Conservation (phyloP, 2,329 filamentous ascomycete genomes). For the Penicillium vulpinum region DNA sequence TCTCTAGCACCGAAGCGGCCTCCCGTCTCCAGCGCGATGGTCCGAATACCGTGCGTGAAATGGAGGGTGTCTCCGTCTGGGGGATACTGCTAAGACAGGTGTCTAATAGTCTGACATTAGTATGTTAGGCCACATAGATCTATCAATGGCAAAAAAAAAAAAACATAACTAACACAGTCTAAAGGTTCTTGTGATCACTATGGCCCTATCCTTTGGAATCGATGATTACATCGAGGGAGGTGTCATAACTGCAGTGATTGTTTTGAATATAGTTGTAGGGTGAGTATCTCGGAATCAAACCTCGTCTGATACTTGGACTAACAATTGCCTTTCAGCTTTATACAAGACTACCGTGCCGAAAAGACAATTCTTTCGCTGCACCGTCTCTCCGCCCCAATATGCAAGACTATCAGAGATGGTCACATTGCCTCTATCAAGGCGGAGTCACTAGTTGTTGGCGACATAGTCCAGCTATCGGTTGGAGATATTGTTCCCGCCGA, state of each 20-base stretch:
- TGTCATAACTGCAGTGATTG: conserved; percentile 60
- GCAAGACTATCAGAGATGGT: conserved; percentile 58
- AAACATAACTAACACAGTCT: conserved; percentile 7
- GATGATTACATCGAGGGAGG: conserved; percentile 59
- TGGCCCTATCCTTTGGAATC: conserved; percentile 62
- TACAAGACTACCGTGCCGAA: conserved; percentile 61
- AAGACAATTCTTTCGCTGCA: conserved; percentile 60
- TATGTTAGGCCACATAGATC: conserved; percentile 32
- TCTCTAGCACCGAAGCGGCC: conserved; percentile 63
- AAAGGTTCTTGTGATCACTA: conserved; percentile 74
- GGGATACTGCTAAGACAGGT: conserved; percentile 75
- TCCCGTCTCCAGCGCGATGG: conserved; percentile 66
- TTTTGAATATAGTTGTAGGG: conserved; percentile 59
- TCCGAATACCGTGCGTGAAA: conserved; percentile 69
- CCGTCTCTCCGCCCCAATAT: conserved; percentile 57
- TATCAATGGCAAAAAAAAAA: not conserved
- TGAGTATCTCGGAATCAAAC: conserved; percentile 11
- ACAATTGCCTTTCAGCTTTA: conserved; percentile 40
- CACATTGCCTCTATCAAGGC: conserved; percentile 54
- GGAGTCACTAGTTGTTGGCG: conserved; percentile 61
- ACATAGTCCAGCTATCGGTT: conserved; percentile 54
- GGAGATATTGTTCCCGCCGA: conserved; percentile 63
- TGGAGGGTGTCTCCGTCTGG: conserved; percentile 70
- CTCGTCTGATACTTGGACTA: not conserved
- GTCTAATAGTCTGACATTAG: conserved; percentile 73